phyloP scores from a whole-genome alignment of 345 rosid species.

The Capsella bursapastoris region DNA sequence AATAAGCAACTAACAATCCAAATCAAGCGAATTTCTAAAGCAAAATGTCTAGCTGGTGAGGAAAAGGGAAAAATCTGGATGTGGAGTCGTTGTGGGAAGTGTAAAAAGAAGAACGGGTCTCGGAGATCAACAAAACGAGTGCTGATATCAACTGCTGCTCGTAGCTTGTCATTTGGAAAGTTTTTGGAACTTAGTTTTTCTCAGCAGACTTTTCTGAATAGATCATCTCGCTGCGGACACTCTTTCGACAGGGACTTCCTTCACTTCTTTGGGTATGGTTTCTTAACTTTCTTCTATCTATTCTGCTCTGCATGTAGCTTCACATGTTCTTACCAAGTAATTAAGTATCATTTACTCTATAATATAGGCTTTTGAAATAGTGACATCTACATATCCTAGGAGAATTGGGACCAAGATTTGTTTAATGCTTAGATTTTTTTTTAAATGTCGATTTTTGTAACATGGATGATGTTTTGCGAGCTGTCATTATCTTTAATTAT shows the following conservation, averaged over 20 bases:
- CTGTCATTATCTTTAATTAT: constrained; percentile 8
- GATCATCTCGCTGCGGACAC: constrained; percentile 83
- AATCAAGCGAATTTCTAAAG: constrained; percentile 56
- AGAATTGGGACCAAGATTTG: constrained; percentile 5
- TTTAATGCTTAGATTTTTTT: constrained; percentile 24
- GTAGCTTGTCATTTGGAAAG: constrained; percentile 87
- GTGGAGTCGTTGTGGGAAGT: constrained; percentile 94
- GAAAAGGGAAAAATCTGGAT: constrained; percentile 89
- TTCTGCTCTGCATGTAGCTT: constrained; percentile 8
- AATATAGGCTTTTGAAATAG: neutral
- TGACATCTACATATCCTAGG: constrained; percentile 3
- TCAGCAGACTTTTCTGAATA: constrained; percentile 49
- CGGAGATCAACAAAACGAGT: constrained; percentile 79
- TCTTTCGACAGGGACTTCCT: constrained; percentile 73
- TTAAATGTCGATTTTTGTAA: neutral
- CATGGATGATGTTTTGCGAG: constrained; percentile 16
- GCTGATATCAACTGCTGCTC: constrained; percentile 71
- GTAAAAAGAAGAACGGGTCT: constrained; percentile 58
- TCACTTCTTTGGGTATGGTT: constrained; percentile 90
- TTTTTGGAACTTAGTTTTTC: constrained; percentile 93
- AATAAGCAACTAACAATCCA: constrained; percentile 77
- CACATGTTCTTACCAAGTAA: constrained; percentile 16
- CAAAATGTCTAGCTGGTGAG: constrained; percentile 65
- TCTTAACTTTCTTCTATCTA: neutral
- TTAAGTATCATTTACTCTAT: neutral